These are phyloP conservation scores for Mycena sp. DNA, from an alignment of 1,284 basidiomycete species.

Conservation along the genomic window DNA sequence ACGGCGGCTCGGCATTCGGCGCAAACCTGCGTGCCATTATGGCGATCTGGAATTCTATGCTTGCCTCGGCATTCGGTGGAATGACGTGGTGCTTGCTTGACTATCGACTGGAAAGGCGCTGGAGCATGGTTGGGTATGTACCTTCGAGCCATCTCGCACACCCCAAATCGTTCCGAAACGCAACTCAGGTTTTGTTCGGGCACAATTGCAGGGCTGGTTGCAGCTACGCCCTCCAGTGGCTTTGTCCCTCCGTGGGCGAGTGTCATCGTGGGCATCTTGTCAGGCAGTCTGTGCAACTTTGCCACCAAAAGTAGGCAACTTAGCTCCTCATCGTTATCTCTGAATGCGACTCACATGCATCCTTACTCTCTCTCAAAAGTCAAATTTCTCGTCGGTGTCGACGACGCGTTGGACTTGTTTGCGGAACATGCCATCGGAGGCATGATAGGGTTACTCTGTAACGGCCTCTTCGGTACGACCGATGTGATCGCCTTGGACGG, in stretches of 20 bases:
- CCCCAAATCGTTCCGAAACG: not conserved
- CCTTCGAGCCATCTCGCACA: constrained; percentile 44
- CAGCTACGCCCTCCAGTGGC: constrained; percentile 86
- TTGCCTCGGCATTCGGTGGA: constrained; percentile 80
- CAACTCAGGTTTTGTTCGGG: constrained; percentile 47
- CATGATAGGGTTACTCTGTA: constrained; percentile 75
- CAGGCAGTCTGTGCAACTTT: constrained; percentile 86
- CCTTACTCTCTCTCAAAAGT: constrained; percentile 48
- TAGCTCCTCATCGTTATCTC: too few relatives aligned
- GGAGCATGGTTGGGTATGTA: constrained; percentile 89
- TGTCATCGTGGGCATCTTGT: constrained; percentile 81
- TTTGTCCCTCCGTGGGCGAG: constrained; percentile 75
- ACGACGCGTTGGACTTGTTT: constrained; percentile 86
- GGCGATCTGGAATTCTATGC: constrained; percentile 91
- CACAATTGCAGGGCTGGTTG: constrained; percentile 90
- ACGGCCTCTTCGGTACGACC: constrained; percentile 81
- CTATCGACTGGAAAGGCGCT: constrained; percentile 83
- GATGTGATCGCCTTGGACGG: constrained; percentile 77
- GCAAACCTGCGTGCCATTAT: constrained; percentile 91
- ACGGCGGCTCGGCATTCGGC: constrained; percentile 85
- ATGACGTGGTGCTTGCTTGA: constrained; percentile 92
- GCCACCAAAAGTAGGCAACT: constrained; percentile 81
- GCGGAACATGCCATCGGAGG: constrained; percentile 94
- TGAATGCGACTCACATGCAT: constrained; percentile 15
- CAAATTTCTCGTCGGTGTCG: constrained; percentile 73